phyloP scores from a whole-genome alignment of 2,329 filamentous ascomycete genomes.

The Teratosphaeria viscida region DNA sequence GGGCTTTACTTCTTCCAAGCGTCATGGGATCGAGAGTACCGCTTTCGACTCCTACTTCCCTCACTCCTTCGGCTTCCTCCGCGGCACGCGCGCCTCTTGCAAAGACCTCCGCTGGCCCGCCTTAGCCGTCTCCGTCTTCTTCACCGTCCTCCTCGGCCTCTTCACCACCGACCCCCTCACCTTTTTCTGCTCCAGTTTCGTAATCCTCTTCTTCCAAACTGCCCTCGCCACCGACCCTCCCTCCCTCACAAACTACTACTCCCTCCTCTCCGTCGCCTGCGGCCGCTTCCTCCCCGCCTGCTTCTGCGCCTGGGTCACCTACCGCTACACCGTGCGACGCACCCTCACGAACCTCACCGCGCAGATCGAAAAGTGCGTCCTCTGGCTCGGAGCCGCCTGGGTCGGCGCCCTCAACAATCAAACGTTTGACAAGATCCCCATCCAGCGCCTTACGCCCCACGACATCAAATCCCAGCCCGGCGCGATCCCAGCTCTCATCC shows the following conservation, averaged over 20 bases:
- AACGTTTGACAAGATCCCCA: conserved; percentile 87
- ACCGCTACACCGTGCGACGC: conserved; percentile 67
- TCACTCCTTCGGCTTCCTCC: conserved; percentile 68
- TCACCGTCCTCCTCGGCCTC: conserved; percentile 66
- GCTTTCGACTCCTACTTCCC: conserved; percentile 84
- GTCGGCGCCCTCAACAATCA: conserved; percentile 88
- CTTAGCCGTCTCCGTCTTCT: conserved; percentile 69
- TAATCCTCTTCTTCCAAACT: conserved; percentile 78
- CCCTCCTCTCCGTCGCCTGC: conserved; percentile 64
- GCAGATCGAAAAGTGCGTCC: conserved; percentile 77
- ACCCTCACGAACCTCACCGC: conserved; percentile 63
- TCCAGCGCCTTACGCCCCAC: conserved; percentile 80
- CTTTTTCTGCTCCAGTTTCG: conserved; percentile 78
- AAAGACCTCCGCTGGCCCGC: conserved; percentile 75
- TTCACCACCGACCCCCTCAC: conserved; percentile 68
- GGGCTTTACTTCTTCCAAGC: conserved; percentile 52
- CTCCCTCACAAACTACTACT: conserved; percentile 52
- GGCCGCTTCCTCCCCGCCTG: conserved; percentile 78
- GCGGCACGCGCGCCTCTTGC: conserved; percentile 53
- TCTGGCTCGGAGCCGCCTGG: conserved; percentile 88
- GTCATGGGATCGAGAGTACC: conserved; percentile 66
- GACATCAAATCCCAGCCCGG: conserved; percentile 85
- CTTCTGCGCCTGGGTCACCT: conserved; percentile 81
- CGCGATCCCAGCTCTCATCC: conserved; percentile 68
- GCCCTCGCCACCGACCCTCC: conserved; percentile 85